Evolutionary conservation across 768 basidiomycete species (phyloP).

Genomic region (Pisolithus marmoratus): DNA sequence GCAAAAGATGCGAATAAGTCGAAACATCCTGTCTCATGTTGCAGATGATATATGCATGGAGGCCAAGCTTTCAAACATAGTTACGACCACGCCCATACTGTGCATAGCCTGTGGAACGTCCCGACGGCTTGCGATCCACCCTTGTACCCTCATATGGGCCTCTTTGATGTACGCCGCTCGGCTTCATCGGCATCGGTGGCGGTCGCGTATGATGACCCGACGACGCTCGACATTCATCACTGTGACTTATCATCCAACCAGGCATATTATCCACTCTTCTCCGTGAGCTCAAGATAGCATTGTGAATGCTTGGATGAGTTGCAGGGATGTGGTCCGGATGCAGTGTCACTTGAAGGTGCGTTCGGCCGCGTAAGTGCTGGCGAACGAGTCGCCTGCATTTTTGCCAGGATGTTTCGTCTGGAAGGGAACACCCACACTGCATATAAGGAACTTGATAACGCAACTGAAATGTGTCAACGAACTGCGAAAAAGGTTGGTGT

Average conservation of each 20-base stretch:
- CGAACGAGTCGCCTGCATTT: constrained; percentile 32
- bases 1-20: no score
- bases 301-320: constrained; percentile 55
- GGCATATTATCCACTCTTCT: neutral
- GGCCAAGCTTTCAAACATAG: neutral
- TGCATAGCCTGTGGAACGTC: neutral
- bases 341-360: constrained; percentile 29
- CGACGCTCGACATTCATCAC: neutral
- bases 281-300: constrained; percentile 35
- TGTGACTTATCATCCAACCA: neutral
- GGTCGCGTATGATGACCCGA: neutral
- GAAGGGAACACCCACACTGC: constrained; percentile 54
- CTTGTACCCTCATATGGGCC: neutral
- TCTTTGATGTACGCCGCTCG: neutral
- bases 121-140: neutral
- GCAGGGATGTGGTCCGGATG: constrained; percentile 37
- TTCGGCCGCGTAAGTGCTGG: constrained; percentile 9
- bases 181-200: neutral
- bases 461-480: constrained; percentile 11
- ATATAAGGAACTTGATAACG: constrained; percentile 51
- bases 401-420: constrained; percentile 40
- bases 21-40: neutral
- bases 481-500: no score
- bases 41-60: neutral
- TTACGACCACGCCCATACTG: neutral